Evolutionary conservation across 1,284 basidiomycete species (phyloP).

Genomic region (Leccinum solheimii): DNA sequence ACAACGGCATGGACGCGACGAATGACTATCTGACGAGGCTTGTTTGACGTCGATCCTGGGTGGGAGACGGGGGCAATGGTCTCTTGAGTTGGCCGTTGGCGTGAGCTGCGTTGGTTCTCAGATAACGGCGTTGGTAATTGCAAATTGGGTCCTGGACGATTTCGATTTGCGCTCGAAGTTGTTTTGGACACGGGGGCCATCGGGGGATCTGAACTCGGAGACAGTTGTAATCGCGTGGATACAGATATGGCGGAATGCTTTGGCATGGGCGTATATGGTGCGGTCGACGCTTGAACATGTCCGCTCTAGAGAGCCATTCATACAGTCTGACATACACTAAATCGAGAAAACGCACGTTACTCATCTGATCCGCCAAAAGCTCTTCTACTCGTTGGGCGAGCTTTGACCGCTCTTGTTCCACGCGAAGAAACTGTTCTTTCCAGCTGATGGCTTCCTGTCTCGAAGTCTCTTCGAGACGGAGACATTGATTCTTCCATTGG

Average conservation of each 20-base stretch:
- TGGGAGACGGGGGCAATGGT: constrained; percentile 2
- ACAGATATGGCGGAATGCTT: constrained; percentile 19
- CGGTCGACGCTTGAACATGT: constrained; percentile 18
- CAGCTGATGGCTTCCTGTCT: constrained; percentile 53
- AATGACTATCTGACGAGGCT: constrained; percentile 33
- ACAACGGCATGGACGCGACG: constrained; percentile 47
- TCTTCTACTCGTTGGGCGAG: constrained; percentile 58
- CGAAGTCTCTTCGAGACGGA: constrained; percentile 48
- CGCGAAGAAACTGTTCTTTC: constrained; percentile 70
- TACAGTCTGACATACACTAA: constrained; percentile 14
- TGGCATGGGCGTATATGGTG: constrained; percentile 29
- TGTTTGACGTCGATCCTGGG: constrained; percentile 11
- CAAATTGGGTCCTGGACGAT: constrained; percentile 12
- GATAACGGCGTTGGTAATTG: constrained; percentile 36
- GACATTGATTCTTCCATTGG: constrained; percentile 72
- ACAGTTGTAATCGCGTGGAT: constrained; percentile 23
- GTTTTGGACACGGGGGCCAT: constrained; percentile 9
- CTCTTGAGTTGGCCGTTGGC: constrained; percentile 25
- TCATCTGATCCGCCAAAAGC: constrained; percentile 48
- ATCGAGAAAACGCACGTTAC: constrained; percentile 35
- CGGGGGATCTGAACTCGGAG: constrained; percentile 14
- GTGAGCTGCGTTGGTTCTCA: constrained; percentile 32
- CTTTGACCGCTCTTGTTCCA: constrained; percentile 60
- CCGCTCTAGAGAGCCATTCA: constrained; percentile 27
- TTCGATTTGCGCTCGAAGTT: constrained; percentile 7